These are phyloP conservation scores for Cordyceps javanica DNA, from an alignment of 2,329 filamentous ascomycete genomes.

Conservation along the genomic window DNA sequence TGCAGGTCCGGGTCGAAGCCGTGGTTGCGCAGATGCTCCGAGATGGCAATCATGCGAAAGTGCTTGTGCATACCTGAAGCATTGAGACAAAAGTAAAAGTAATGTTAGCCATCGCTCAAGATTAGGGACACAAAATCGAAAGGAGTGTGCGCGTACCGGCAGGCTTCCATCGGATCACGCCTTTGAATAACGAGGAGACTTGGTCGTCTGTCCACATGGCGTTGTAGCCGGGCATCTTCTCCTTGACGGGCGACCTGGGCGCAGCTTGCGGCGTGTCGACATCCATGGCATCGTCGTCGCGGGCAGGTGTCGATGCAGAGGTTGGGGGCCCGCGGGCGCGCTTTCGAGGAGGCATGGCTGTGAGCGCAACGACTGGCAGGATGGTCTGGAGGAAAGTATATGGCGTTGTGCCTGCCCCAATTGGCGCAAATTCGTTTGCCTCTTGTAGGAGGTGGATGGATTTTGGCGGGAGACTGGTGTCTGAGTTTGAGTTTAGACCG, in stretches of 20 bases:
- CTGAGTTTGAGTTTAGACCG: neutral
- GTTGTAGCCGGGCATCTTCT: slow-evolving; percentile 31
- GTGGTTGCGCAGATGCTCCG: slow-evolving; percentile 71
- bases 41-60: slow-evolving; percentile 84
- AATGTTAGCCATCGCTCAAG: neutral
- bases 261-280: slow-evolving; percentile 48
- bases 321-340: slow-evolving; percentile 53
- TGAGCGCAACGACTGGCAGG: neutral
- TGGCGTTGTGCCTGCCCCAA: neutral
- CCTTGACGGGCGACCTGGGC: slow-evolving; percentile 30
- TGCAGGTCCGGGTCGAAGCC: slow-evolving; percentile 65
- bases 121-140: no score
- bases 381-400: neutral
- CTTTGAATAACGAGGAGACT: slow-evolving; percentile 86
- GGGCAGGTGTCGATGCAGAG: slow-evolving; percentile 48
- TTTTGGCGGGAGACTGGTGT: neutral
- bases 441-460: neutral
- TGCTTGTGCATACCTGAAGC: slow-evolving; percentile 82
- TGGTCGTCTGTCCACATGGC: slow-evolving; percentile 95
- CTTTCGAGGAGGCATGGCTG: slow-evolving; percentile 68
- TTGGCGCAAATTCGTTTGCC: neutral
- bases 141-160: slow-evolving; percentile 53
- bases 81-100: no score
- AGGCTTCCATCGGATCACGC: slow-evolving; percentile 92
- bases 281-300: slow-evolving; percentile 56